Percentiles rank a stretch among this genome's conserved stretches.
Conservation (phyloP, 2,329 filamentous ascomycete species). For the Penicillium sp. region DNA sequence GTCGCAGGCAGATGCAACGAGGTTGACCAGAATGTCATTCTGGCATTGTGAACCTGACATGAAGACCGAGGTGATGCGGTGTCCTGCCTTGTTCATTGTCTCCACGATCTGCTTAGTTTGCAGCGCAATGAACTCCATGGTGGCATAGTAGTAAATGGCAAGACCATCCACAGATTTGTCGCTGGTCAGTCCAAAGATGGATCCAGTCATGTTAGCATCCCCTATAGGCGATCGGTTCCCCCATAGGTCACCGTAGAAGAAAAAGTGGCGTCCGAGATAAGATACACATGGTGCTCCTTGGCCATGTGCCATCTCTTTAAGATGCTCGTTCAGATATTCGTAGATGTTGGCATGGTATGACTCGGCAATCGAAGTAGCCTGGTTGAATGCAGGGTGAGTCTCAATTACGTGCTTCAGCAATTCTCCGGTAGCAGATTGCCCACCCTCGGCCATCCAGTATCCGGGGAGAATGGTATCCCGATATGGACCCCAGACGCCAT, state of each 20-base stretch:
- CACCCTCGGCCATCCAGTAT: conserved; percentile 95
- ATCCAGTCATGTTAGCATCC: conserved; percentile 81
- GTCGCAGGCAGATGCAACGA: conserved; percentile 80
- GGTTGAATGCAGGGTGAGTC: conserved; percentile 81
- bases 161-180: conserved; percentile 78
- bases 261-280: conserved; percentile 84
- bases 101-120: conserved; percentile 92
- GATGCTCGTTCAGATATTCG: conserved; percentile 83
- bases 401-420: conserved; percentile 89
- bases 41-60: conserved; percentile 98
- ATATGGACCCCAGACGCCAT: conserved; percentile 95
- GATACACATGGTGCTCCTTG: conserved; percentile 65
- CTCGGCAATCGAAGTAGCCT: conserved; percentile 68
- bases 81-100: conserved; percentile 82
- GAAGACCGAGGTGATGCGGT: conserved; percentile 85
- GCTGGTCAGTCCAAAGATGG: conserved; percentile 71
- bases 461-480: conserved; percentile 82
- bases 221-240: conserved; percentile 88
- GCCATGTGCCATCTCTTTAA: conserved; percentile 65
- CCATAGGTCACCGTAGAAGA: conserved; percentile 96
- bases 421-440: conserved; percentile 92
- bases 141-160: conserved; percentile 81
- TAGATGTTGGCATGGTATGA: conserved; percentile 83
- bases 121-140: conserved; percentile 93
- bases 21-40: conserved; percentile 81